Conservation (phyloP, 306 rosid genomes). For the Pyrus pyrifolia region DNA sequence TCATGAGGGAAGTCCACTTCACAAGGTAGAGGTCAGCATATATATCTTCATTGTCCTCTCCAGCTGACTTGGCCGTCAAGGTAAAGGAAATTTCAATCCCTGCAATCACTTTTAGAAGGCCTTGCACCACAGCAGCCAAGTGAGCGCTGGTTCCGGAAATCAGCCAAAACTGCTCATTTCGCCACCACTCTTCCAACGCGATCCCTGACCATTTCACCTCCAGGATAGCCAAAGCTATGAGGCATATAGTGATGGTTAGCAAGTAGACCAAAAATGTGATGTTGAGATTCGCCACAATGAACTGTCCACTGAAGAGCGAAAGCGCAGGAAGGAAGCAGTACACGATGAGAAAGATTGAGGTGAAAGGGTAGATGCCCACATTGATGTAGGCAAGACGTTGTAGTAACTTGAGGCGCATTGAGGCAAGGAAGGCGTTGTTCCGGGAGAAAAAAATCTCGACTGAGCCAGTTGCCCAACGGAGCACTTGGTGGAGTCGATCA, state of each 20-base stretch:
- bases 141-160: conserved; percentile 51
- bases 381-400: conserved; percentile 45
- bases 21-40: conserved; percentile 39
- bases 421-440: conserved; percentile 38
- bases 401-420: conserved; percentile 29
- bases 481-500: conserved; percentile 53
- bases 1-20: conserved; percentile 48
- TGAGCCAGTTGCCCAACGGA: conserved; percentile 51
- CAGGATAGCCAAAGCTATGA: conserved; percentile 30
- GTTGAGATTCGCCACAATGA: conserved; percentile 32
- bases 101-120: conserved; percentile 41
- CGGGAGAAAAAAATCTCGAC: conserved; percentile 53
- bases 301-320: conserved; percentile 42
- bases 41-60: conserved; percentile 30
- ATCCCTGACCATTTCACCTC: conserved; percentile 53
- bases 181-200: conserved; percentile 53
- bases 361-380: conserved; percentile 50
- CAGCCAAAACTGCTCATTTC: conserved; percentile 56
- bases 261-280: conserved; percentile 33
- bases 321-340: conserved; percentile 59
- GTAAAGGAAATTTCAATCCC: conserved; percentile 55
- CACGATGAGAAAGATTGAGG: conserved; percentile 44
- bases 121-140: conserved; percentile 47
- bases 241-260: conserved; percentile 33
- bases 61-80: conserved; percentile 35